phyloP scores from a whole-genome alignment of 2,329 filamentous ascomycete species.

The Chalaropsis thielavioides region DNA sequence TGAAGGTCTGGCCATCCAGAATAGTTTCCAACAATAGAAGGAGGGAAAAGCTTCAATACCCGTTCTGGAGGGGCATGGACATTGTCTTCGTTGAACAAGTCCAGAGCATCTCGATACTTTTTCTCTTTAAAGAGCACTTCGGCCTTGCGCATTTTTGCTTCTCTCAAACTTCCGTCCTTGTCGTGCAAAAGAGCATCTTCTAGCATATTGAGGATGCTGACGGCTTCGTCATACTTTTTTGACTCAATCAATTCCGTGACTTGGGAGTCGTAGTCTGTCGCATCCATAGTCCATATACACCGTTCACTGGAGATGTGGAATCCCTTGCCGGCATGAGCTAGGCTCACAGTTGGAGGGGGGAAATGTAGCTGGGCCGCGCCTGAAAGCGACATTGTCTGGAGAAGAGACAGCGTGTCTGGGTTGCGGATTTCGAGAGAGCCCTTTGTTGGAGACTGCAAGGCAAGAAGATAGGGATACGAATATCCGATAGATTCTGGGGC shows the following conservation, averaged over 20 bases:
- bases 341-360: conserved; percentile 76
- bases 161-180: conserved; percentile 65
- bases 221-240: conserved; percentile 72
- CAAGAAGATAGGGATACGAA: conserved; percentile 89
- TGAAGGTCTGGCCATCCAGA: conserved; percentile 39
- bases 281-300: conserved; percentile 90
- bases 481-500: conserved; percentile 88
- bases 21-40: conserved; percentile 66
- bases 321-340: conserved; percentile 92
- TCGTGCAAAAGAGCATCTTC: conserved; percentile 80
- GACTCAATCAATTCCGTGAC: conserved; percentile 65
- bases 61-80: conserved; percentile 80
- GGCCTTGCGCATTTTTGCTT: conserved; percentile 85
- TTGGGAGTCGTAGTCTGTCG: conserved; percentile 80
- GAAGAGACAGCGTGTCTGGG: conserved; percentile 73
- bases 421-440: conserved; percentile 82
- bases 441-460: conserved; percentile 68
- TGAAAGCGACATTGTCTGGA: conserved; percentile 72
- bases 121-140: conserved; percentile 67
- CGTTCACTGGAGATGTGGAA: conserved; percentile 89
- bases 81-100: conserved; percentile 70
- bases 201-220: conserved; percentile 76
- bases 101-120: conserved; percentile 73
- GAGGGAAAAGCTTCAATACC: conserved; percentile 74
- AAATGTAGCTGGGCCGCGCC: conserved; percentile 79